Percentiles rank a stretch among this genome's conserved stretches.
Evolutionary conservation across 257 asterid genomes (phyloP).

Genomic region (Perilla frutescens): DNA sequence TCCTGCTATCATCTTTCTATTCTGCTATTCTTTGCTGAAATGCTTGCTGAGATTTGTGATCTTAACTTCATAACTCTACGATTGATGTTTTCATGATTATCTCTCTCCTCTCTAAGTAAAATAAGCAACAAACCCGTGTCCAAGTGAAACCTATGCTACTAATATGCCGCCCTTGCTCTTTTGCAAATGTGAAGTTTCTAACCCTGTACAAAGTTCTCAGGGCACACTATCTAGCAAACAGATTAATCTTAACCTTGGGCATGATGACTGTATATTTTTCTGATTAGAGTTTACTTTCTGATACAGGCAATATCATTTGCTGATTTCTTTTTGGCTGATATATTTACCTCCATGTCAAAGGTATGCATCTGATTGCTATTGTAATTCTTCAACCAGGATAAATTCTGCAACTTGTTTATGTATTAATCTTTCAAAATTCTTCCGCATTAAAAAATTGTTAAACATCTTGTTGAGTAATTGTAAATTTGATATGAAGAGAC

Average conservation of each 20-base stretch:
- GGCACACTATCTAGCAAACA: constrained; percentile 3
- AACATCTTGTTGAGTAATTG: neutral
- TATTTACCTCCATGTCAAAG: constrained; percentile 98
- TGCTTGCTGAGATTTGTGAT: constrained; percentile 29
- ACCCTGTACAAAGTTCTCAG: constrained; percentile 18
- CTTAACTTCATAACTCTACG: neutral
- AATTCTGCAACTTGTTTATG: constrained; percentile 30
- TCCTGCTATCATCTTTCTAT: constrained; percentile 17
- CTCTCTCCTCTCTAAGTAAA: constrained; percentile 10
- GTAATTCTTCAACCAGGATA: constrained; percentile 17
- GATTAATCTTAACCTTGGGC: constrained; percentile 10
- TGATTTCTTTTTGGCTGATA: constrained; percentile 97
- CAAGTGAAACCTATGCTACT: constrained; percentile 27
- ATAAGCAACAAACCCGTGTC: constrained; percentile 23
- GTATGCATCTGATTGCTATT: constrained; percentile 51
- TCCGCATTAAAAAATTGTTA: neutral
- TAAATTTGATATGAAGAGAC: neutral
- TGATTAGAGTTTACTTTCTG: constrained; percentile 38
- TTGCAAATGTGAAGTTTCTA: constrained; percentile 19
- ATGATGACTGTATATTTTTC: constrained; percentile 18
- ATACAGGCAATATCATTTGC: constrained; percentile 92
- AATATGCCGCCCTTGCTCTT: constrained; percentile 3
- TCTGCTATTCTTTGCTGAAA: constrained; percentile 18
- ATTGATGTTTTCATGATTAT: constrained; percentile 16
- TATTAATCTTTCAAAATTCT: constrained; percentile 17